Percentiles rank a stretch among this genome's conserved stretches.
phyloP scores from a whole-genome alignment of 2,329 filamentous ascomycete genomes.

The Mollisia scopiformis region DNA sequence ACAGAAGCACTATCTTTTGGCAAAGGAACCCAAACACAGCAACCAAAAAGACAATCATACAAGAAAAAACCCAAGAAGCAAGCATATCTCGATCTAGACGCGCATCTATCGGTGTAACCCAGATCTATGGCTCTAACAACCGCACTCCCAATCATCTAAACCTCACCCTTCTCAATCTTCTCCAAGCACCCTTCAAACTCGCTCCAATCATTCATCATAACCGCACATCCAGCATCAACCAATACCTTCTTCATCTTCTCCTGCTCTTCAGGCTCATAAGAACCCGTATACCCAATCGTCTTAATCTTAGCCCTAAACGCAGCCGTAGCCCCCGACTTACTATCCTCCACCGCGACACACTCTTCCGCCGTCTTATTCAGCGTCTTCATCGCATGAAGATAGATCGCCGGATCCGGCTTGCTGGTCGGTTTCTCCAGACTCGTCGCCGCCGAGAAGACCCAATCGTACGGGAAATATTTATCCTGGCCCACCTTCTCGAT shows the following conservation, averaged over 20 bases:
- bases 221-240: conserved; percentile 61
- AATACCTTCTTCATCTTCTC: conserved; percentile 67
- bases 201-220: conserved; percentile 64
- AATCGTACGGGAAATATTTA: conserved; percentile 76
- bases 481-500: conserved; percentile 79
- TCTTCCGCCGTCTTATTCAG: conserved; percentile 73
- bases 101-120: conserved; percentile 3
- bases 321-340: conserved; percentile 80
- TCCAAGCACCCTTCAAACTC: conserved; percentile 46
- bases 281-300: conserved; percentile 83
- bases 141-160: conserved; percentile 3
- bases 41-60: background rate
- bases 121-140: conserved; percentile 1
- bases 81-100: background rate
- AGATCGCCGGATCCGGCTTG: conserved; percentile 91
- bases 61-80: background rate
- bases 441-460: conserved; percentile 81
- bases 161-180: conserved; percentile 30
- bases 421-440: conserved; percentile 78
- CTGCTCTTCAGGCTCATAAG: conserved; percentile 62
- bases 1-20: background rate
- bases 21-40: background rate
- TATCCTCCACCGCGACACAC: conserved; percentile 85
- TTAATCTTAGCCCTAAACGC: conserved; percentile 78
- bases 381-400: conserved; percentile 74